Percentiles rank a stretch among this genome's conserved stretches.
phyloP scores from a whole-genome alignment of 306 rosid species.

The Trichosanthes cucumerina region DNA sequence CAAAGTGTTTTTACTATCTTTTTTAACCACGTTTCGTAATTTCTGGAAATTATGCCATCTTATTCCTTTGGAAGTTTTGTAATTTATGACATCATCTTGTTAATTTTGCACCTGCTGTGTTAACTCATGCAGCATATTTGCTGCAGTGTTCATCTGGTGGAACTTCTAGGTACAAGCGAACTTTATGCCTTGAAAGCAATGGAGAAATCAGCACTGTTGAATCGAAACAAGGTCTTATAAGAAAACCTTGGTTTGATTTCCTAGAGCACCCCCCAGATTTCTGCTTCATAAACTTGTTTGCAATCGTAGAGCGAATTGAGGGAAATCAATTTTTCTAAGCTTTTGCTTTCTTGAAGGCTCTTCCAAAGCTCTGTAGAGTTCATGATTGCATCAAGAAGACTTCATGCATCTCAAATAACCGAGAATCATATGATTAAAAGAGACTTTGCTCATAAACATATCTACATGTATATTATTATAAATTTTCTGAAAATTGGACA shows the following conservation, averaged over 20 bases:
- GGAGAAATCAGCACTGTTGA: constrained; percentile 77
- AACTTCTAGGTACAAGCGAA: constrained; percentile 68
- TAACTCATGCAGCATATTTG: constrained; percentile 10
- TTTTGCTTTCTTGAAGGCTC: background rate
- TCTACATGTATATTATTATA: background rate
- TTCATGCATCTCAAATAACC: background rate
- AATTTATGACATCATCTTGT: background rate
- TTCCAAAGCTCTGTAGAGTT: background rate
- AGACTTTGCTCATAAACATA: background rate
- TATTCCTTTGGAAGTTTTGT: background rate
- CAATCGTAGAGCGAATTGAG: background rate
- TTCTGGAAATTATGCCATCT: constrained; percentile 51
- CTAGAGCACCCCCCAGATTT: background rate
- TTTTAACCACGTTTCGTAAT: background rate
- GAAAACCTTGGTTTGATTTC: background rate
- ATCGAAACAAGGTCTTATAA: constrained; percentile 77
- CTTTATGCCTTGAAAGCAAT: constrained; percentile 97
- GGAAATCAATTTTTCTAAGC: background rate
- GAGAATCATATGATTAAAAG: background rate
- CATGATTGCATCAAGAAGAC: background rate
- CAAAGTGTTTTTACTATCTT: background rate
- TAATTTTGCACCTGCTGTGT: background rate
- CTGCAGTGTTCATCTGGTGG: constrained; percentile 91
- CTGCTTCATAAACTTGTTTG: background rate
- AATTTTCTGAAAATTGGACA: constrained; percentile 4